Base-by-base conservation (phyloP, 2,329 filamentous ascomycete species). In the Dendryphion nanum region DNA sequence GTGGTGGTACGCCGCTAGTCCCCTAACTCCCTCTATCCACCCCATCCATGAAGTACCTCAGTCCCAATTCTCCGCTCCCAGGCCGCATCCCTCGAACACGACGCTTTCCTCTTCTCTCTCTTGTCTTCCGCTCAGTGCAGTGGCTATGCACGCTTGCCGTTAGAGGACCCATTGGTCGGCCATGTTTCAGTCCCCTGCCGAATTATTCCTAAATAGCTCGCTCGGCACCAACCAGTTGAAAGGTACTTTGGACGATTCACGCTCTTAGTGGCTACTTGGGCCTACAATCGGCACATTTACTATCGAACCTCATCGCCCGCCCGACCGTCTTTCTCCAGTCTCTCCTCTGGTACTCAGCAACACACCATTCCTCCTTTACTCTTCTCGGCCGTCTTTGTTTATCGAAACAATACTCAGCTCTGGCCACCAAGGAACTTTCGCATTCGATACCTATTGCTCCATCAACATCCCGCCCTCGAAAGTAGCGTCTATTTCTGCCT, bases 101-200 rank as follows among this genome's bases (percentile, higher is more conserved):
- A 55, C 51, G 30, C 38, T 50, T 48, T 37, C 39, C 53, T 50
- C 48, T 42, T 47, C 50, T 40, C 42, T 38, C 30, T 38, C 26
- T 41, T 48, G 39, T 42, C 43, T 41, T 51, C 37, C 52, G 44
- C 48, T 53, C 51, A 50, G 23, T 45, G 26, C 50, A 58, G 63
- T 62, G 63, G 62, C 61, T 63, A 57, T 61, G 54, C 57, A 52
- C 53, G 50, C 45, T 48, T 55, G 47, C 50, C 48, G 47, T 54
- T 51, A 42, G 52, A 45, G 38, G 49, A 61, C 44, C 51, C 46
- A 64, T 64, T 65, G 62, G 62, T 54, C 52, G 53, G 50, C 51
- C 47, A 49, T 61, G 61, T 66, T 65, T 66, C 63, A 67, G 43
- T 40, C 53, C 63, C 59, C 61, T 62, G 61, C 45, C 51, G 44